Evolutionary conservation across 495 filamentous ascomycete species (phyloP), one percentile per base, ranked within the genome.

Genomic region (Friedmanniomyces simplex): DNA sequence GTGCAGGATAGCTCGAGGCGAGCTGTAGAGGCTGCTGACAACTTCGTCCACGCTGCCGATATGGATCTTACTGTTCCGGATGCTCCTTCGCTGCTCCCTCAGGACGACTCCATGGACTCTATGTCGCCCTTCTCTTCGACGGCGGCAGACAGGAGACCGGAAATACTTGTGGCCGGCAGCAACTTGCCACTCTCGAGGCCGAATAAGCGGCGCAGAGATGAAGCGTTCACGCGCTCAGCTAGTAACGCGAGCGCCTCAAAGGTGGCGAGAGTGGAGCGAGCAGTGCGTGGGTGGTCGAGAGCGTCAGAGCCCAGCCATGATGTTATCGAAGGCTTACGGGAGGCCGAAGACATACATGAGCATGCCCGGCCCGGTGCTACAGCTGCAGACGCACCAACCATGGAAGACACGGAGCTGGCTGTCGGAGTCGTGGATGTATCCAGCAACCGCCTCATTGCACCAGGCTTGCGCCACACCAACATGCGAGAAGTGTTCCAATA

Each of bases 11-110:
- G 85, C 67, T 87, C 87, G 48, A 77, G 83, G 67, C 74, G 87
- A 43, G 87, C 86, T 2, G 82, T 90, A 16, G 87, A 90, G 69
- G 87, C 87, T 25, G 86, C 87, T 1, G 87, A 91, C 62, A 91
- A 91, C 63, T 86, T 91, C 37, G 86, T 91, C 26, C 84, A 91
- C 72, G 87, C 87, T n/a, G 90, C 89, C 60, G 87, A 89, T 67
- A 77, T 91, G 63, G 85, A 90, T 68, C 87, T 91, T 85, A 81
- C 87, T 60, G 76, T 91, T 25, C 87, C 87, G 20, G 80, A 85
- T 57, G 83, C 53, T 21, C 54, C 67, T 11, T 49, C 57, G 14
- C 51, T 62, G n/a, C 52, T 65, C 12, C 37, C 57, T 11, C 55
- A 68, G 18, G 65, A 66, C 20, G 63, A 63, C 6, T 34, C 25